phyloP scores from a whole-genome alignment of 2,329 filamentous ascomycete genomes.

The Westerdykella aurantiaca region DNA sequence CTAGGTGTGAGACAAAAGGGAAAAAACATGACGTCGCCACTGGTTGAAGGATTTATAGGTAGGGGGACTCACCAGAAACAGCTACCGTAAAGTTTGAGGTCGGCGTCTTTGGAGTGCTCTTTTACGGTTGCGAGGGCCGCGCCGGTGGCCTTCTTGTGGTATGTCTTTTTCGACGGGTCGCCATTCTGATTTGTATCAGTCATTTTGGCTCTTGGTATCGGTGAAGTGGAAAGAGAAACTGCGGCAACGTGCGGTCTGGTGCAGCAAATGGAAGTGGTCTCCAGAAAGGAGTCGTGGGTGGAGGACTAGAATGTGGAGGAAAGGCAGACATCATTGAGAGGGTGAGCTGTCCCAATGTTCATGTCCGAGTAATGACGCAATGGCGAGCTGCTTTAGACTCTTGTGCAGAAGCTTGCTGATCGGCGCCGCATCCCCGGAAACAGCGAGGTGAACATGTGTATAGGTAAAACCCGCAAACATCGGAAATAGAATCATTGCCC shows the following conservation, averaged over 20 bases:
- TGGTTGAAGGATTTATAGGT: not conserved
- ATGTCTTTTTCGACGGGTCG: constrained; percentile 56
- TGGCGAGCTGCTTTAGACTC: too few species aligned
- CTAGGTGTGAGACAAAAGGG: not conserved
- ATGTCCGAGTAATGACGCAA: too few species aligned
- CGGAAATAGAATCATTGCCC: too few species aligned
- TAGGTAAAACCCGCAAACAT: too few species aligned
- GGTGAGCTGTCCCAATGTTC: too few species aligned
- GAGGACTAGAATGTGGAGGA: not conserved
- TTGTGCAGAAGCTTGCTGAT: too few species aligned
- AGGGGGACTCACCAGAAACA: constrained; percentile 65
- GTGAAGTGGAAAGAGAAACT: not conserved
- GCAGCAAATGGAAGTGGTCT: too few species aligned
- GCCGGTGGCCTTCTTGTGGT: constrained; percentile 67
- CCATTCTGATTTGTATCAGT: constrained; percentile 44
- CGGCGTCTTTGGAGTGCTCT: constrained; percentile 62
- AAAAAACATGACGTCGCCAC: constrained; percentile 7
- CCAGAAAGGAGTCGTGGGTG: not conserved
- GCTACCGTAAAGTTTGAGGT: constrained; percentile 72
- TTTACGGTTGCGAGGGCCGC: constrained; percentile 62
- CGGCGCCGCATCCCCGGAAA: too few species aligned
- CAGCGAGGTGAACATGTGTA: not conserved
- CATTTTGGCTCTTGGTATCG: constrained; percentile 33
- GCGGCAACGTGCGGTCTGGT: not conserved
- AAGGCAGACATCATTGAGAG: not conserved